These are phyloP conservation scores for Mycena floridula DNA, from an alignment of 768 basidiomycete species.

Conservation along the genomic window DNA sequence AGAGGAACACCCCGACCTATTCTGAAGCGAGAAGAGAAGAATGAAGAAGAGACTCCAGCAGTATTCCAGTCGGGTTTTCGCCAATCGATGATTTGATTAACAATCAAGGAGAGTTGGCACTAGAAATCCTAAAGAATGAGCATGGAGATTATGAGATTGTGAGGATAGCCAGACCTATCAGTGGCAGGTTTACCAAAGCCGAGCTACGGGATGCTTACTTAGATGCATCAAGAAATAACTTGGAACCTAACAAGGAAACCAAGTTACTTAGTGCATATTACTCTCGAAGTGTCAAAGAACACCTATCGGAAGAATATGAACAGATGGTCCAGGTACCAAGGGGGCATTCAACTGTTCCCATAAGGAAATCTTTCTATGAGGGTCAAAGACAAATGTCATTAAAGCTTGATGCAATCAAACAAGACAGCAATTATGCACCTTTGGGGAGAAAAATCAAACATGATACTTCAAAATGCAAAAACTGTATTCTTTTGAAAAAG, in stretches of 20 bases:
- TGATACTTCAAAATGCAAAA: neutral
- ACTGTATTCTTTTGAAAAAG: too few species aligned
- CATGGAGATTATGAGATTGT: neutral
- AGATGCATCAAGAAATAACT: neutral
- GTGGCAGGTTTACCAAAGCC: neutral
- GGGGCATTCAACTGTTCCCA: neutral
- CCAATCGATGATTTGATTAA: slow-evolving; percentile 5
- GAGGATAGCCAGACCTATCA: neutral
- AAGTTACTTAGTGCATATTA: neutral
- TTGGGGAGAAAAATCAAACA: too few species aligned
- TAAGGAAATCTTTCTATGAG: neutral
- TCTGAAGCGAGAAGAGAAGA: too few species aligned
- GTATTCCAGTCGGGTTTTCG: too few species aligned
- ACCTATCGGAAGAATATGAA: neutral
- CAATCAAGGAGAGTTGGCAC: slow-evolving; percentile 7
- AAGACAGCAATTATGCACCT: too few species aligned
- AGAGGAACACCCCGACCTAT: neutral
- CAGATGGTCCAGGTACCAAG: neutral
- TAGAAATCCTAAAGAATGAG: neutral
- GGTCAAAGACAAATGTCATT: neutral
- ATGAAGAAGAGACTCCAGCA: too few species aligned
- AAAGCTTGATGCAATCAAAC: too few species aligned
- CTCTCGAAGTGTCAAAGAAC: neutral
- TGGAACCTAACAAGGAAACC: neutral
- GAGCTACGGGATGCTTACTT: slow-evolving; percentile 2